Percentiles rank a stretch among this genome's conserved stretches.
These are phyloP conservation scores for Ganoderma sinense DNA, from an alignment of 1,284 basidiomycete genomes.

Conservation along the genomic window DNA sequence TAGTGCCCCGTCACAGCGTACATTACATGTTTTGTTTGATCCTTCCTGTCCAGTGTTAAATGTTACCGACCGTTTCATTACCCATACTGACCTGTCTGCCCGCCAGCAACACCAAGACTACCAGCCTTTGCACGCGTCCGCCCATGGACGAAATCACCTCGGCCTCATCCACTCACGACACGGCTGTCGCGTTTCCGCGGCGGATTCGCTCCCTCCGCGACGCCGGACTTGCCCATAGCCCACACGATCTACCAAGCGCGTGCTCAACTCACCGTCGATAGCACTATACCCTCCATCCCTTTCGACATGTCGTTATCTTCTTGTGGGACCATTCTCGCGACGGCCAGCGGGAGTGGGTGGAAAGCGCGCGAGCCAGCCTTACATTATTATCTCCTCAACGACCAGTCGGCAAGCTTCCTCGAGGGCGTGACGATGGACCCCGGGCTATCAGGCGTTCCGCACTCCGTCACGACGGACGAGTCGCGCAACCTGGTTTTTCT, in stretches of 20 bases:
- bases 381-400: constrained; percentile 38
- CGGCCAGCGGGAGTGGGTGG: constrained; percentile 42
- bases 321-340: constrained; percentile 38
- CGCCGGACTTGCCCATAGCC: constrained; percentile 15
- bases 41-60: not conserved
- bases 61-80: not conserved
- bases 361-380: constrained; percentile 45
- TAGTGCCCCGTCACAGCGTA: not conserved
- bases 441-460: constrained; percentile 31
- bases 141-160: constrained; percentile 25
- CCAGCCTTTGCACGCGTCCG: constrained; percentile 23
- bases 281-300: constrained; percentile 33
- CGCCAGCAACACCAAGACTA: constrained; percentile 20
- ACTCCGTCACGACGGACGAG: constrained; percentile 33
- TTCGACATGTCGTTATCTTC: constrained; percentile 37
- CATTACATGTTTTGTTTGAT: not conserved
- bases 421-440: constrained; percentile 21
- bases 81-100: not conserved
- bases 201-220: constrained; percentile 21
- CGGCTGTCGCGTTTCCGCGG: constrained; percentile 30
- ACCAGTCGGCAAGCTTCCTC: constrained; percentile 17
- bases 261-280: constrained; percentile 30
- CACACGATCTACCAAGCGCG: constrained; percentile 26
- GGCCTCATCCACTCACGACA: constrained; percentile 19
- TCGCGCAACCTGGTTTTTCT: constrained; percentile 36